Percentiles rank a stretch among this genome's conserved stretches.
Evolutionary conservation across 2,329 filamentous ascomycete genomes (phyloP).

Genomic region (Aspergillus tamarii): DNA sequence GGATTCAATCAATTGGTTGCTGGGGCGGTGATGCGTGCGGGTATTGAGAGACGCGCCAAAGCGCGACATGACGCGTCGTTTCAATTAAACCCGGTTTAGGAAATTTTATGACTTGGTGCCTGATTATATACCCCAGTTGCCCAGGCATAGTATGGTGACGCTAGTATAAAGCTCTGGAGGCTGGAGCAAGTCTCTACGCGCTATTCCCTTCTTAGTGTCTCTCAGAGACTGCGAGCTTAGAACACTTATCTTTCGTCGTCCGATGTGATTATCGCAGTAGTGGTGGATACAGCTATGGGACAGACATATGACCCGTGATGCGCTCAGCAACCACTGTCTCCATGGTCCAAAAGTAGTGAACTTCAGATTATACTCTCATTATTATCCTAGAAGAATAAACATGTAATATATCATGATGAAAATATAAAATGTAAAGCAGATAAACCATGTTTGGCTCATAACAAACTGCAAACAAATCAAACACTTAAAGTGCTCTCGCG

Average conservation of each 20-base stretch:
- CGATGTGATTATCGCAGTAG: neutral
- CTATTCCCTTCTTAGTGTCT: neutral
- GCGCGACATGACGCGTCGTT: conserved; percentile 24
- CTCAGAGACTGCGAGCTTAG: neutral
- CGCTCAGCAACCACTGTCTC: neutral
- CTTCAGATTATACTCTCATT: neutral
- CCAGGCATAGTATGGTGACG: neutral
- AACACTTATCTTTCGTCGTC: neutral
- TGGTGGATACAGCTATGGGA: neutral
- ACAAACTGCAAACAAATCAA: conserved; percentile 31
- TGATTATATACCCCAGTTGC: neutral
- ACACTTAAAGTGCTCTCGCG: conserved; percentile 24
- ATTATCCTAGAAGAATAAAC: neutral
- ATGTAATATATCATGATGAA: neutral
- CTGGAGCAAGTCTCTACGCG: neutral
- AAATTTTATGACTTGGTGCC: conserved; percentile 14
- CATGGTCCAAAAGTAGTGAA: neutral
- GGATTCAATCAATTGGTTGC: conserved; percentile 6
- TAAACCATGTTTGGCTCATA: neutral
- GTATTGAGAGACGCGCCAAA: conserved; percentile 19
- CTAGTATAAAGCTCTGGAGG: neutral
- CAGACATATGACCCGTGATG: neutral
- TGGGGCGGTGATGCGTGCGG: conserved; percentile 11
- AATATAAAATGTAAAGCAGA: neutral
- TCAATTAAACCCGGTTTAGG: conserved; percentile 41